Conservation (phyloP, 306 rosid genomes). For the Begonia peltatifolia region DNA sequence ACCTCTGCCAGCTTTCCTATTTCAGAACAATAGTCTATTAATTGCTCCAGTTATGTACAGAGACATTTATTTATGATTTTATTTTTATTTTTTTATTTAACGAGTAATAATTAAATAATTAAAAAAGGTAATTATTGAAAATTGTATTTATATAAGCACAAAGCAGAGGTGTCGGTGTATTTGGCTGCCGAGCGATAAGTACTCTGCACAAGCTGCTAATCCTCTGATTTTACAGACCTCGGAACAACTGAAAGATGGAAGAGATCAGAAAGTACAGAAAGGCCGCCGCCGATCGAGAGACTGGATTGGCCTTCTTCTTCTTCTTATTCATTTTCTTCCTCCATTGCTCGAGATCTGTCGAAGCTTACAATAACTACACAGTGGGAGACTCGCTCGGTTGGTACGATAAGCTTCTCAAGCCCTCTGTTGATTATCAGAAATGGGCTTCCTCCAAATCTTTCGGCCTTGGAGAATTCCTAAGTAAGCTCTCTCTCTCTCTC, state of each 20-base stretch:
- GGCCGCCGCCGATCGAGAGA: neutral
- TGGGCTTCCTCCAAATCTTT: conserved; percentile 55
- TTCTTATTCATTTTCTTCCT: conserved; percentile 2
- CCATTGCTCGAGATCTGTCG: conserved; percentile 24
- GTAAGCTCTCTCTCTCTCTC: conserved; percentile 24
- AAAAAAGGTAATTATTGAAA: no score
- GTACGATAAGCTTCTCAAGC: conserved; percentile 49
- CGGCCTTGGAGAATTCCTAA: conserved; percentile 81
- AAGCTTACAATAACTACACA: conserved; percentile 69
- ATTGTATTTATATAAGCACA: no score
- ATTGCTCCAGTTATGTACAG: no score
- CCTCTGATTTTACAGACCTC: neutral
- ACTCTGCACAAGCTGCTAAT: no score
- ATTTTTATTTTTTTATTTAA: no score
- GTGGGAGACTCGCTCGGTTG: conserved; percentile 89
- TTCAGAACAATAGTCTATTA: no score
- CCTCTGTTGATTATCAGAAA: conserved; percentile 47
- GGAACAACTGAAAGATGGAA: neutral
- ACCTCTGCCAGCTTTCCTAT: no score
- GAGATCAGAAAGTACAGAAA: neutral
- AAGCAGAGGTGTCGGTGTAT: no score
- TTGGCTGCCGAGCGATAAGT: no score
- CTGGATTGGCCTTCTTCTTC: neutral
- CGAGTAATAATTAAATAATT: no score
- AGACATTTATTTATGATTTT: no score